A percentile compares a stretch with the other conserved stretches of the same genome.
Evolutionary conservation across 805 yeast genomes (phyloP).

Genomic region (Suhomyces sp.): DNA sequence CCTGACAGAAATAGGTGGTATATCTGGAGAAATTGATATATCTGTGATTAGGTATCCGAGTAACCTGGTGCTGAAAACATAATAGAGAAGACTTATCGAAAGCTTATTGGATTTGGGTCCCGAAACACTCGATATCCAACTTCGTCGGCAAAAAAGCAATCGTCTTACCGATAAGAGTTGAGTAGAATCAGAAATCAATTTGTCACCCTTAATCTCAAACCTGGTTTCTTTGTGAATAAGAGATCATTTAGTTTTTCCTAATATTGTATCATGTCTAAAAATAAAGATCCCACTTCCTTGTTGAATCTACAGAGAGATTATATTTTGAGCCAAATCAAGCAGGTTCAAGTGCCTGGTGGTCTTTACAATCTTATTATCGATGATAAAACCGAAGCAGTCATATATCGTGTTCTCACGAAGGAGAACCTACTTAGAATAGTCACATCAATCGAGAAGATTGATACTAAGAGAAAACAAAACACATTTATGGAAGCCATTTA

Average conservation of each 20-base stretch:
- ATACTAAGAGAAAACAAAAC: constrained; percentile 57
- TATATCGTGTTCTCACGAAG: constrained; percentile 47
- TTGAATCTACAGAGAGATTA: constrained; percentile 29
- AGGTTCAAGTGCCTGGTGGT: constrained; percentile 26
- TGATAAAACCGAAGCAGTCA: constrained; percentile 46
- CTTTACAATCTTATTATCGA: constrained; percentile 51
- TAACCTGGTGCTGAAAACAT: neutral
- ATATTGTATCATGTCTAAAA: constrained; percentile 14
- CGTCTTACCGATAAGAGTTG: neutral
- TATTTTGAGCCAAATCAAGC: constrained; percentile 28
- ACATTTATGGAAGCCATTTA: constrained; percentile 76
- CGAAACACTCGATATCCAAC: neutral
- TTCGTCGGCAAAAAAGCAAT: neutral
- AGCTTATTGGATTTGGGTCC: neutral
- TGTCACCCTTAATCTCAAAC: neutral
- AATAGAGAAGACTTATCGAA: neutral
- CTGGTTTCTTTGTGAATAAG: neutral
- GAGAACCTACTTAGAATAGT: constrained; percentile 52
- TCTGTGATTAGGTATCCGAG: neutral
- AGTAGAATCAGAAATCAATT: neutral
- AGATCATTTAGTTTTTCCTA: neutral
- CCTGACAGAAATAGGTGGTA: neutral
- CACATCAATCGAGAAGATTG: constrained; percentile 64
- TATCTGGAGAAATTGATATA: neutral
- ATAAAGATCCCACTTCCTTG: constrained; percentile 27